A percentile compares a stretch with the other conserved stretches of the same genome.
phyloP scores from a whole-genome alignment of 306 rosid species.

The Sicyos baderoa region DNA sequence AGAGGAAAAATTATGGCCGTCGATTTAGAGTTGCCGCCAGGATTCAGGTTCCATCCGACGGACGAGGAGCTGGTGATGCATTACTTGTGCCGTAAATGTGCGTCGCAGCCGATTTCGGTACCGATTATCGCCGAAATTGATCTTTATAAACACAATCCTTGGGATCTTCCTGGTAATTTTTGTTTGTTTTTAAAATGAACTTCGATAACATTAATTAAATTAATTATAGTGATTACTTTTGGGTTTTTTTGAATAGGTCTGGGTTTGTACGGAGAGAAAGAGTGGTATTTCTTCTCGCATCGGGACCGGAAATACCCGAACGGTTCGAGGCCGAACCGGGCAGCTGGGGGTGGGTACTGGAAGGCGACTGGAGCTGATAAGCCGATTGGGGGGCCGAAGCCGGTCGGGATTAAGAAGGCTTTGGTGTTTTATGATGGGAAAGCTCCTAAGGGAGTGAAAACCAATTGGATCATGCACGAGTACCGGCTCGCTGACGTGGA shows the following conservation, averaged over 20 bases:
- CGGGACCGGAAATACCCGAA: constrained; percentile 89
- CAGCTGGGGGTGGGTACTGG: constrained; percentile 94
- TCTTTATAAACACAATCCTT: constrained; percentile 73
- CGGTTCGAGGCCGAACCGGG: constrained; percentile 93
- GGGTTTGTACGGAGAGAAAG: constrained; percentile 70
- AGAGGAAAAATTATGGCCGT: constrained; percentile 31
- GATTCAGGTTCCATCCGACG: constrained; percentile 93
- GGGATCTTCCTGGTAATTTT: constrained; percentile 76
- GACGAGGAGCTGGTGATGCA: constrained; percentile 91
- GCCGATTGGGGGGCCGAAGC: constrained; percentile 73
- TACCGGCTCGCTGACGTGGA: constrained; percentile 92
- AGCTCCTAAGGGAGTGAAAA: constrained; percentile 86
- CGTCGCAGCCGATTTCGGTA: constrained; percentile 58
- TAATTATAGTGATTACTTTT: too few relatives aligned
- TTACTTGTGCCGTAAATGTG: constrained; percentile 77
- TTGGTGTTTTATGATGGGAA: constrained; percentile 86
- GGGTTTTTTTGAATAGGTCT: neutral
- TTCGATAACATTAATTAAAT: too few relatives aligned
- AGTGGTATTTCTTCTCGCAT: constrained; percentile 90
- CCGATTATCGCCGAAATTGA: constrained; percentile 89
- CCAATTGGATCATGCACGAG: constrained; percentile 98
- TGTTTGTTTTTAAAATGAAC: neutral
- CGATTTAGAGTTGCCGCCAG: constrained; percentile 74
- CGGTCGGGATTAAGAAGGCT: constrained; percentile 91
- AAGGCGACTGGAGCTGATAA: constrained; percentile 98